Conservation (phyloP, 2,329 filamentous ascomycete genomes). For the Diaporthe nobilis region DNA sequence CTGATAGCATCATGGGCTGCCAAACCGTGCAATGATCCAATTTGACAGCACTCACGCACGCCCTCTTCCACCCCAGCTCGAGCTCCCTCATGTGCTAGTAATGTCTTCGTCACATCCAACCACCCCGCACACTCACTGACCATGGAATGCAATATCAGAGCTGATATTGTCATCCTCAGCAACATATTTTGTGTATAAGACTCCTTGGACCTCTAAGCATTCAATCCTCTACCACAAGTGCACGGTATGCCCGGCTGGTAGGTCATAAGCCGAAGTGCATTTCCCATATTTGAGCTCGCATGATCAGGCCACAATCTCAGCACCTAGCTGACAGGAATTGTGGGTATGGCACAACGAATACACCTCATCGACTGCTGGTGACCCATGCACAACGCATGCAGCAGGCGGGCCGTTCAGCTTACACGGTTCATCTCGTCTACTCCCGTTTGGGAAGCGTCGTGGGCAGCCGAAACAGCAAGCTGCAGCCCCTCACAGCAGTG, state of each 20-base stretch:
- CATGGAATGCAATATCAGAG: slow-evolving; percentile 23
- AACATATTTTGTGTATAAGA: not conserved
- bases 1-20: not conserved
- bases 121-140: slow-evolving; percentile 11
- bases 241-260: slow-evolving; percentile 6
- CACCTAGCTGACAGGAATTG: slow-evolving; percentile 23
- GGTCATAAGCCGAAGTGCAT: slow-evolving; percentile 1
- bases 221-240: not conserved
- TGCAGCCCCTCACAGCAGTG: slow-evolving; percentile 27
- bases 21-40: not conserved
- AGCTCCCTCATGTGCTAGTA: slow-evolving; percentile 1
- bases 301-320: slow-evolving; percentile 32
- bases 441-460: slow-evolving; percentile 21
- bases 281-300: not conserved
- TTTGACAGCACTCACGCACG: not conserved
- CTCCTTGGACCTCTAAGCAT: not conserved
- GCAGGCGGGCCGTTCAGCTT: slow-evolving; percentile 30
- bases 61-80: not conserved
- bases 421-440: slow-evolving; percentile 34
- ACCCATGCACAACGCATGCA: slow-evolving; percentile 29
- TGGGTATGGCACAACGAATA: slow-evolving; percentile 25
- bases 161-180: slow-evolving; percentile 20
- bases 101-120: slow-evolving; percentile 24
- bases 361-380: slow-evolving; percentile 20
- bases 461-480: slow-evolving; percentile 28